Evolutionary conservation across 805 yeast species (phyloP).

Genomic region (Metschnikowia gelsemii): DNA sequence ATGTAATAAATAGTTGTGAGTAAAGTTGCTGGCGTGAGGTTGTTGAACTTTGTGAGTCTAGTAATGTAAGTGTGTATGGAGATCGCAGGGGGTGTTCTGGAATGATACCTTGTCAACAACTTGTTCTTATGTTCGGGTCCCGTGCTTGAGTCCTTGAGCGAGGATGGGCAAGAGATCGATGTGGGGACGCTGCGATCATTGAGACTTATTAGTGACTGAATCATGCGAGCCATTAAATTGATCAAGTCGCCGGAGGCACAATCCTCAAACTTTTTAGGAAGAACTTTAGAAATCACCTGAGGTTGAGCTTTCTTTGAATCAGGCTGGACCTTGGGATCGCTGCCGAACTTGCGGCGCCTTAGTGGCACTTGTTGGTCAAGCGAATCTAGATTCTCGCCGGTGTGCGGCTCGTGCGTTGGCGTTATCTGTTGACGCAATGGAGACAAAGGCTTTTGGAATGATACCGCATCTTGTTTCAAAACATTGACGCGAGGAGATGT

Average conservation of each 20-base stretch:
- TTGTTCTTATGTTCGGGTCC: conserved; percentile 21
- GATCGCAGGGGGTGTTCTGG: conserved; percentile 87
- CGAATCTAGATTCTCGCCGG: conserved; percentile 5
- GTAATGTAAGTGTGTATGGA: conserved; percentile 69
- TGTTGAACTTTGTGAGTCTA: conserved; percentile 78
- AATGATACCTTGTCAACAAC: conserved; percentile 81
- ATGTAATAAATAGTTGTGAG: conserved; percentile 85
- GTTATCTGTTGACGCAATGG: conserved; percentile 6
- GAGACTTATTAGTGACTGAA: conserved; percentile 66
- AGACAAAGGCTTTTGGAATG: conserved; percentile 4
- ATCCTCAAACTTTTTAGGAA: conserved; percentile 56
- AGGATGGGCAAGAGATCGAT: conserved; percentile 29
- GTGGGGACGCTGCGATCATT: conserved; percentile 60
- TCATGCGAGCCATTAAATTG: conserved; percentile 72
- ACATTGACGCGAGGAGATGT: background rate
- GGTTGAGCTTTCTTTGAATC: conserved; percentile 18
- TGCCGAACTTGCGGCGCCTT: conserved; percentile 13
- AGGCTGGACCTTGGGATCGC: conserved; percentile 5
- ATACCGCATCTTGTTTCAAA: background rate
- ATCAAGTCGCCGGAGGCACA: conserved; percentile 73
- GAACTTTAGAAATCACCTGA: conserved; percentile 16
- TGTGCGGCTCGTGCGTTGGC: background rate
- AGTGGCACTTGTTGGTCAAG: conserved; percentile 2
- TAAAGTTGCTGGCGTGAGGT: conserved; percentile 79
- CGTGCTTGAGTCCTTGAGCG: conserved; percentile 23